A percentile compares a stretch with the other conserved stretches of the same genome.
Evolutionary conservation across 2,329 filamentous ascomycete genomes (phyloP).

Genomic region (Cercospora nicotianae): DNA sequence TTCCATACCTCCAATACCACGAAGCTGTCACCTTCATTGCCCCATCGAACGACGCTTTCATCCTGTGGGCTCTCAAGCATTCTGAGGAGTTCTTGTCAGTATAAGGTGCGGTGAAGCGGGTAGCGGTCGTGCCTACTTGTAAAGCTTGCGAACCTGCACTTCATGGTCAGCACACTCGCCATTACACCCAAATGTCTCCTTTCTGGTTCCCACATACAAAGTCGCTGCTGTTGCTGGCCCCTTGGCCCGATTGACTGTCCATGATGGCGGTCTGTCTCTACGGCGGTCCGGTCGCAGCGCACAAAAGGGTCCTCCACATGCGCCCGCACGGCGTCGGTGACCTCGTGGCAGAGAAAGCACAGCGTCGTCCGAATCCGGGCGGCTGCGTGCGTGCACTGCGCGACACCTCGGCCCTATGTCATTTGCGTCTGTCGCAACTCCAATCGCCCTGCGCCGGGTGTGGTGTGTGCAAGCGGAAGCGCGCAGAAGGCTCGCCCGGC

Average conservation of each 20-base stretch:
- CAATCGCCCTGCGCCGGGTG: constrained; percentile 14
- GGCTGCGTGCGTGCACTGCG: constrained; percentile 15
- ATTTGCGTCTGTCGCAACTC: constrained; percentile 18
- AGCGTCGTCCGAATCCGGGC: constrained; percentile 18
- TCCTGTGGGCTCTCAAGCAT: constrained; percentile 97
- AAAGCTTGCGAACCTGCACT: constrained; percentile 87
- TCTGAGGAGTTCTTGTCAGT: constrained; percentile 49
- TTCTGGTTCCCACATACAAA: constrained; percentile 66
- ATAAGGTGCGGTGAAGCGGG: neutral
- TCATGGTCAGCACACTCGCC: constrained; percentile 15
- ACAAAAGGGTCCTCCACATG: constrained; percentile 16
- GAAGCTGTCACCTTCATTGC: constrained; percentile 90
- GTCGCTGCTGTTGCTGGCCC: constrained; percentile 84
- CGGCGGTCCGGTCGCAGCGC: constrained; percentile 6
- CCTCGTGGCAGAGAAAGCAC: constrained; percentile 19
- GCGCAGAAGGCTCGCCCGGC: constrained; percentile 8
- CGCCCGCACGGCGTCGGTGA: constrained; percentile 10
- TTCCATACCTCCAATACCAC: constrained; percentile 84
- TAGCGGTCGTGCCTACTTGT: constrained; percentile 69
- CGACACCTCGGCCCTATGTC: constrained; percentile 24
- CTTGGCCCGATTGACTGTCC: constrained; percentile 47
- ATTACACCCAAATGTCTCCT: neutral
- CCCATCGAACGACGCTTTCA: constrained; percentile 91
- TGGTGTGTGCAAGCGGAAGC: constrained; percentile 7
- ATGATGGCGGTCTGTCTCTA: constrained; percentile 35